These are phyloP conservation scores for Cicer arietinum DNA, from an alignment of 306 rosid genomes.

Conservation along the genomic window DNA sequence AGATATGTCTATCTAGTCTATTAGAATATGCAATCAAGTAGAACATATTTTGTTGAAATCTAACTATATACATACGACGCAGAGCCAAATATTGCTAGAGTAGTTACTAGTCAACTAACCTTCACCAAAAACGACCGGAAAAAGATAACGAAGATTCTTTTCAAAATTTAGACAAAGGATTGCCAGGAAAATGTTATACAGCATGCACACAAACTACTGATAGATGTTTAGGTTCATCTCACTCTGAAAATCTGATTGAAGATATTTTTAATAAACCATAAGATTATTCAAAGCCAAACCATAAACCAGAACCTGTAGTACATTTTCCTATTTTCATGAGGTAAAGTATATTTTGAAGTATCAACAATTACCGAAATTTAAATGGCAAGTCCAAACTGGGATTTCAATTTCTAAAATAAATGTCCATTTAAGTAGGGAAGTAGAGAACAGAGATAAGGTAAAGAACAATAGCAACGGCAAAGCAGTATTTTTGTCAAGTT, in stretches of 20 bases:
- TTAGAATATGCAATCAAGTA: conserved; percentile 5
- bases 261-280: neutral
- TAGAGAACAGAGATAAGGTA: neutral
- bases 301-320: conserved; percentile 5
- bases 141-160: neutral
- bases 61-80: neutral
- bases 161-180: neutral
- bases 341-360: conserved; percentile 15
- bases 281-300: conserved; percentile 1
- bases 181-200: neutral
- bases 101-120: neutral
- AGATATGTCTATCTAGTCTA: conserved; percentile 32
- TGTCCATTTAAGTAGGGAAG: conserved; percentile 33
- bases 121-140: neutral
- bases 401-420: conserved; percentile 25
- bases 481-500: conserved; percentile 35
- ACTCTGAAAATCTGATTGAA: conserved; percentile 1
- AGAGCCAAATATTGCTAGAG: neutral
- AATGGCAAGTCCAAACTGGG: conserved; percentile 3
- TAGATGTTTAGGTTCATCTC: neutral
- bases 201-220: neutral
- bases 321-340: neutral
- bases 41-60: neutral
- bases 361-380: conserved; percentile 19
- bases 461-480: conserved; percentile 34